Evolutionary conservation across 2,329 filamentous ascomycete genomes (phyloP), one percentile per base, ranked within the genome.

Genomic region (Dothistroma pini): DNA sequence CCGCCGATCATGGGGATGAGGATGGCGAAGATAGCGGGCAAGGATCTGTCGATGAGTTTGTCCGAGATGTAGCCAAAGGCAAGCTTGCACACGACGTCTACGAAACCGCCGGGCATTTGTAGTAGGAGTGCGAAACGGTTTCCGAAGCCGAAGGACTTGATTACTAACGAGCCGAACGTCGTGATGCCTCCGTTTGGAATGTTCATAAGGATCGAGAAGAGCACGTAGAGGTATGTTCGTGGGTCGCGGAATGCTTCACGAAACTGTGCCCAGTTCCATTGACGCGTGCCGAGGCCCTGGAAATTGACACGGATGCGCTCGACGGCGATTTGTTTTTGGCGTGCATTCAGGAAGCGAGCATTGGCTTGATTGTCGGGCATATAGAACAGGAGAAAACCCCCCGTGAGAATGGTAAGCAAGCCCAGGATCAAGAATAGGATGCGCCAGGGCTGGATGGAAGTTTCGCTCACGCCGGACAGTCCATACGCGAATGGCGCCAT

Each of bases 311-410:
- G 66, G 21, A 78, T 66, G 6, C 84, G 77, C 67, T 87, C 84
- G 9, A 87, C 79, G 0, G 84, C 84, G 10, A 86, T 74, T 0
- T 84, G 67, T 59, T 83, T 85, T 50, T 88, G 84, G 14, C 82
- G 75, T 2, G 81, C 78, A 0, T 74, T 77, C 1, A 88, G 76
- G 54, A 86, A 87, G 19, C 80, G 83, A 1, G 84, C 80, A 19
- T 83, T 79, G 67, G 86, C 80, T 0, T 86, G 86, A 0, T 84
- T 86, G 66, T 89, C 86, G 0, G 86, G 86, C 79, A 89, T 85
- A 56, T 82, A 80, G n/a, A 81, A 72, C 69, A 84, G 77, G 5
- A 88, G 80, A 11, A 81, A 68, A 0, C 77, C 66, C 1, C 82
- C 78, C 60, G 82, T 83, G 0, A 78, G 72, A 7, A 85, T 78